Evolutionary conservation across 2,329 filamentous ascomycete genomes (phyloP), one percentile per base, ranked within the genome.

Genomic region (Xylariaceae sp.): DNA sequence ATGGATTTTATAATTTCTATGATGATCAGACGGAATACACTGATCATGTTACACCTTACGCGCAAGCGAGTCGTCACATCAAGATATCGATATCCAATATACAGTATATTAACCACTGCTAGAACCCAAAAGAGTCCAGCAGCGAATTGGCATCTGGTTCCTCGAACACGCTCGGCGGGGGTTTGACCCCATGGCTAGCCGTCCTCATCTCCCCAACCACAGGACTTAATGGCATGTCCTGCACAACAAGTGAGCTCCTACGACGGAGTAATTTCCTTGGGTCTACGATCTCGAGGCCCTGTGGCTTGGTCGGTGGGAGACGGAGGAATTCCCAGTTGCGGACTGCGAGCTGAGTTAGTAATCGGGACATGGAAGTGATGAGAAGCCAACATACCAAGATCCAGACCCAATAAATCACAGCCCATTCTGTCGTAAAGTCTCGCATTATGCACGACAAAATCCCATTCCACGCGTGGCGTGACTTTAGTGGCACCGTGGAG

Each of bases 81-180:
- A 28, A 5, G 22, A 28, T 28, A 28, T 28, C 4, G 7, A 28
- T 7, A 28, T 28, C 7, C 22, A 28, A 28, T 7, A 28, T 28
- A 28, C 22, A 28, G 7, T 28, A 28, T 28, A 28, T 28, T 28
- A 7, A 28, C 22, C 22, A 28, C 22, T 38, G 13, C 31, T 58
- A 97, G 67, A 97, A 94, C 1, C 93, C 93, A 79, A 97, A 97
- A 68, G 83, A 92, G 75, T 97, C 93, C 62, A 97, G 76, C 65
- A 99, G 72, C 53, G 90, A 93, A 67, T 83, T 90, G 28, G 89
- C 81, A 73, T 96, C 91, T n/a, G 94, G 94, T 70, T 99, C 94
- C 62, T 95, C 81, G 68, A 97, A 97, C 57, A 87, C 84, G 17
- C 87, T 90, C 1, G 90, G 84, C 14, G 86, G 79, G 13, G 81